These are phyloP conservation scores for Aspergillus texensis DNA, from an alignment of 2,329 filamentous ascomycete genomes.

Conservation along the genomic window DNA sequence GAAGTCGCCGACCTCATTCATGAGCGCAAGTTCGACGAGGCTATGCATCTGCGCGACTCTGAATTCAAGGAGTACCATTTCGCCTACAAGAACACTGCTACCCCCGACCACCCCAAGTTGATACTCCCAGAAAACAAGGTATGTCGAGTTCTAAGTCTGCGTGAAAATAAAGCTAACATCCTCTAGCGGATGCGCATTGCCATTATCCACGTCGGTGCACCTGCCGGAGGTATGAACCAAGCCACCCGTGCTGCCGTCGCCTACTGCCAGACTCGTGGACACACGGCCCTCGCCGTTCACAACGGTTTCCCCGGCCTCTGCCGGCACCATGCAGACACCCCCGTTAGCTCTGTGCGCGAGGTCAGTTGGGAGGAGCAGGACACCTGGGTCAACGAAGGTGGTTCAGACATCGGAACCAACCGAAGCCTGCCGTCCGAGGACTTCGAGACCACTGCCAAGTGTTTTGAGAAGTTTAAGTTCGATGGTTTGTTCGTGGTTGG, in stretches of 20 bases:
- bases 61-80: constrained; percentile 5
- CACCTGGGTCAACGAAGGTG: constrained; percentile 90
- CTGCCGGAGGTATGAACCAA: constrained; percentile 96
- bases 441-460: constrained; percentile 76
- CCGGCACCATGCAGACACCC: constrained; percentile 82
- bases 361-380: constrained; percentile 96
- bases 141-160: background rate
- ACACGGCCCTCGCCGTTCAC: constrained; percentile 87
- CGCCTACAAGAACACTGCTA: constrained; percentile 4
- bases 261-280: constrained; percentile 87
- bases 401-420: constrained; percentile 97
- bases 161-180: background rate
- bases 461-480: constrained; percentile 83
- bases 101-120: constrained; percentile 2
- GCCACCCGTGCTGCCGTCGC: constrained; percentile 90
- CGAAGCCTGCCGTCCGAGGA: constrained; percentile 86
- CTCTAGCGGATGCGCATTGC: constrained; percentile 80
- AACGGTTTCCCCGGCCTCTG: constrained; percentile 95
- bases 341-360: constrained; percentile 76
- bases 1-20: constrained; percentile 82
- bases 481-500: constrained; percentile 89
- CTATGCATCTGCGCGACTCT: constrained; percentile 84
- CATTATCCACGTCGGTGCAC: constrained; percentile 94
- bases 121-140: constrained; percentile 5
- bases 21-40: constrained; percentile 79